Conservation (phyloP, 495 filamentous ascomycete genomes). For the Aspergillus cristatus region DNA sequence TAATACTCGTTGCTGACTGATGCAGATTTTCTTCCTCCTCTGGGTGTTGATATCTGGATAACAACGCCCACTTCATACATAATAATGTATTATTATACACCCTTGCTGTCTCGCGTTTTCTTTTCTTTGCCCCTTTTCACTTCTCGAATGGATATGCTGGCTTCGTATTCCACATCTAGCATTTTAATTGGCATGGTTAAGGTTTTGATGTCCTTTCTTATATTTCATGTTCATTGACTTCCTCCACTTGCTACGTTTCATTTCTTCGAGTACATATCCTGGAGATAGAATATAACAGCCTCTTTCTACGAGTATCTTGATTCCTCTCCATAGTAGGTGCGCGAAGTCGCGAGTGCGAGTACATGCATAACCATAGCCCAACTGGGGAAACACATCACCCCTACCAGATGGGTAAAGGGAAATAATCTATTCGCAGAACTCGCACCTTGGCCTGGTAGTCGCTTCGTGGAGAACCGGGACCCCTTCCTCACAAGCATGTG, state of each 20-base stretch:
- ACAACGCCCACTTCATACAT: constrained; percentile 15
- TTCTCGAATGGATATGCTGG: neutral
- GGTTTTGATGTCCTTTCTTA: constrained; percentile 1
- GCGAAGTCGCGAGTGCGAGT: too few species aligned
- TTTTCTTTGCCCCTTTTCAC: constrained; percentile 6
- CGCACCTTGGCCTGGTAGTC: constrained; percentile 9
- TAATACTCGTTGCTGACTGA: constrained; percentile 9
- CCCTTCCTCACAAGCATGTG: constrained; percentile 15
- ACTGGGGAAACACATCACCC: too few species aligned
- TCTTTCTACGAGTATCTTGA: neutral
- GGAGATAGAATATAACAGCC: too few species aligned
- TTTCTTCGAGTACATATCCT: neutral
- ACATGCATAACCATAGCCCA: too few species aligned
- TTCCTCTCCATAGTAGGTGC: neutral
- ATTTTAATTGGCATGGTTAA: constrained; percentile 5
- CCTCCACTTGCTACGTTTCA: neutral
- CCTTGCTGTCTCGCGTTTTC: constrained; percentile 9
- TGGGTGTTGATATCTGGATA: constrained; percentile 52
- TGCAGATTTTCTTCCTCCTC: constrained; percentile 47
- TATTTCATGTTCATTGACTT: constrained; percentile 1
- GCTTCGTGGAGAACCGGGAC: constrained; percentile 18
- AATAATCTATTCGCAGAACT: constrained; percentile 10
- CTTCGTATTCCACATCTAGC: neutral
- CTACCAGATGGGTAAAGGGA: too few species aligned
- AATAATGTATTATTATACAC: constrained; percentile 34